Evolutionary conservation across 1,139 yeast species (phyloP).

Genomic region (Sugiyamaella neomexicana): DNA sequence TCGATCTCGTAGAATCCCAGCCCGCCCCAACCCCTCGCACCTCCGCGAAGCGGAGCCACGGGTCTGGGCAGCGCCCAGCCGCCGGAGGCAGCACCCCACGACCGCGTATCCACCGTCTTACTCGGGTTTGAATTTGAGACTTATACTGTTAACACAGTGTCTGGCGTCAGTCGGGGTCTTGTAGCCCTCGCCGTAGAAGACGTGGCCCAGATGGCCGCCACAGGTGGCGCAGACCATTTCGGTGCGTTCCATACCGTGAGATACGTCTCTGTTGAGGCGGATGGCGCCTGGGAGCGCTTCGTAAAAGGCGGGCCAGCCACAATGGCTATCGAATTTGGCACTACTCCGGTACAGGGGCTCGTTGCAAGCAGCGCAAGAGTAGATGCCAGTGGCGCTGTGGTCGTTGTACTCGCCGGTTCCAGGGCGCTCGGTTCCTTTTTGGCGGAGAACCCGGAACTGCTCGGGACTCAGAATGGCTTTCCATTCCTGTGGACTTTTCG

Average conservation of each 20-base stretch:
- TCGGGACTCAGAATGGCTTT: constrained; percentile 70
- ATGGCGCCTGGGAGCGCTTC: constrained; percentile 84
- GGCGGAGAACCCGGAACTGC: constrained; percentile 76
- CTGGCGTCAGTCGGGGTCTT: constrained; percentile 86
- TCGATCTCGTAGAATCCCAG: too few species aligned
- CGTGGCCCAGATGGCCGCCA: constrained; percentile 94
- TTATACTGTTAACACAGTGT: constrained; percentile 90
- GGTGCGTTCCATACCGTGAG: constrained; percentile 75
- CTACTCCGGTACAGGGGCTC: constrained; percentile 74
- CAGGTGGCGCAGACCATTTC: constrained; percentile 90
- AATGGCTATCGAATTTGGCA: constrained; percentile 83
- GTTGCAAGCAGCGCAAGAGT: constrained; percentile 82
- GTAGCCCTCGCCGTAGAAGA: constrained; percentile 93
- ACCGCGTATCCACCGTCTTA: constrained; percentile 8
- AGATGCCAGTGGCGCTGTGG: constrained; percentile 58
- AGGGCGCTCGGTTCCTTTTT: constrained; percentile 84
- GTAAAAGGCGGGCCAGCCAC: constrained; percentile 98
- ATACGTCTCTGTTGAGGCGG: constrained; percentile 55
- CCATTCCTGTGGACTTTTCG: constrained; percentile 71
- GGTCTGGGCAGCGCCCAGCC: constrained; percentile 6
- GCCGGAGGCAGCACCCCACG: neutral
- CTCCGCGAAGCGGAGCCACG: neutral
- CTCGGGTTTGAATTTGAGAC: constrained; percentile 59
- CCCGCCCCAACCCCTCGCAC: too few species aligned
- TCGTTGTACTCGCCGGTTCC: constrained; percentile 68